A percentile compares a stretch with the other conserved stretches of the same genome.
These are phyloP conservation scores for Psilocybe azurescens DNA, from an alignment of 768 basidiomycete genomes.

Conservation along the genomic window DNA sequence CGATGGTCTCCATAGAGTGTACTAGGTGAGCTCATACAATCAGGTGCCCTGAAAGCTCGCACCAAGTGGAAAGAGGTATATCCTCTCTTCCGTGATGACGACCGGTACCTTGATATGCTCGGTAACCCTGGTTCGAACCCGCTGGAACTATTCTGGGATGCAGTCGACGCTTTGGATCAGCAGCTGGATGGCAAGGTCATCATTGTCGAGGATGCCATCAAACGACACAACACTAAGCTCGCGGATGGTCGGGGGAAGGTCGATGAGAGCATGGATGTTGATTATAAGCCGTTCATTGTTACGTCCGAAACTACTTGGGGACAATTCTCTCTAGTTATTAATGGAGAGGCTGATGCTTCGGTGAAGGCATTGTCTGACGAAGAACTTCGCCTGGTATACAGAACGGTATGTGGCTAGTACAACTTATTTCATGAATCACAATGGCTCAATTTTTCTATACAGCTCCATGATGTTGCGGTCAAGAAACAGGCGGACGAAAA, in stretches of 20 bases:
- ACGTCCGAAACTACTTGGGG: slow-evolving; percentile 66
- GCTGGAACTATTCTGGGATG: slow-evolving; percentile 96
- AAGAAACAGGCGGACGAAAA: slow-evolving; percentile 88
- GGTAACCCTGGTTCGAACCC: slow-evolving; percentile 96
- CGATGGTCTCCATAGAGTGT: slow-evolving; percentile 54
- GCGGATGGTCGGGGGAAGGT: slow-evolving; percentile 30
- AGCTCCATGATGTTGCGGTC: slow-evolving; percentile 76
- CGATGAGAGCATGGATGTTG: slow-evolving; percentile 32
- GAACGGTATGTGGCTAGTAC: slow-evolving; percentile 53
- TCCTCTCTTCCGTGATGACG: slow-evolving; percentile 74
- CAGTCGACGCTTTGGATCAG: slow-evolving; percentile 87
- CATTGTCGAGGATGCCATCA: slow-evolving; percentile 67
- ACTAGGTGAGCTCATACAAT: slow-evolving; percentile 68
- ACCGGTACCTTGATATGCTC: slow-evolving; percentile 85
- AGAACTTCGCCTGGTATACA: slow-evolving; percentile 64
- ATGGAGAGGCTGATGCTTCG: slow-evolving; percentile 58
- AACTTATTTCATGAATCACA: slow-evolving; percentile 12
- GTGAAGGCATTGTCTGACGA: slow-evolving; percentile 50
- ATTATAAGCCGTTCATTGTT: slow-evolving; percentile 43
- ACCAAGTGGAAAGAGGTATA: slow-evolving; percentile 94
- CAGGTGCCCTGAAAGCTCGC: slow-evolving; percentile 75
- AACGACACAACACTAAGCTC: slow-evolving; percentile 48
- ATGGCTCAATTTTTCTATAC: slow-evolving; percentile 12
- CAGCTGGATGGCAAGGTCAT: slow-evolving; percentile 80
- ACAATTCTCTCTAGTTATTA: slow-evolving; percentile 64